Evolutionary conservation across 2,329 filamentous ascomycete species (phyloP), one percentile per base, ranked within the genome.

Genomic region (Talaromyces sp.): DNA sequence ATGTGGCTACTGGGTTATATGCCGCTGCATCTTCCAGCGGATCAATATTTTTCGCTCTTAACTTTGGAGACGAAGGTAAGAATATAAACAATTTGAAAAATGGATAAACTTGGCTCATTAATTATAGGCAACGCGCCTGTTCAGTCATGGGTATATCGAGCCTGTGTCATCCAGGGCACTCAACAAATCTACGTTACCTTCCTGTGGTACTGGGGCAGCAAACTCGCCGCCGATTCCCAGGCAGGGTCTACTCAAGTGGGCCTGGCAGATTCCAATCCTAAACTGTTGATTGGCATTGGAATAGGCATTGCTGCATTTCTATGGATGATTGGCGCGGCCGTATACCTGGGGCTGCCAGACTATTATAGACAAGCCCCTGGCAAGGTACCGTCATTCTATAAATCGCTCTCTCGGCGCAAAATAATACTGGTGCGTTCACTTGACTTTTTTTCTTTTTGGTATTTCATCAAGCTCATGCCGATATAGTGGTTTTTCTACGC

Each of bases 171-270:
- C 58, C 83, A 86, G 70, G 85, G 85, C 55, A 84, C 84, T 6
- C 84, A 87, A 67, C 84, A 87, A 67, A 74, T 86, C 61, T 87
- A 86, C 68, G 79, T 85, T 59, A 79, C 83, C 8, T 81, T 78
- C 17, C 77, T 88, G 10, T 87, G 84, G 84, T 85, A 82, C 69
- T 87, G 85, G 85, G 85, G 83, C 77, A 74, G 73, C 59, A 81
- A 79, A 8, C 19, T 64, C 8, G 61, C 63, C 32, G 49, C 63
- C 27, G 51, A 32, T 15, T 56, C 55, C 13, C 55, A 63, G 22
- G 55, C 55, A 49, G 63, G 61, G 1, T 57, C 53, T n/a, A 57
- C 44, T 1, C 53, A 55, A 30, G 54, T 52, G n/a, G 60, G 63
- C 52, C n/a, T 63, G 32, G 61, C 61, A 54, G 57, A 63, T 51